These are phyloP conservation scores for Gossypium davidsonii DNA, from an alignment of 441 rosid species.

Conservation along the genomic window DNA sequence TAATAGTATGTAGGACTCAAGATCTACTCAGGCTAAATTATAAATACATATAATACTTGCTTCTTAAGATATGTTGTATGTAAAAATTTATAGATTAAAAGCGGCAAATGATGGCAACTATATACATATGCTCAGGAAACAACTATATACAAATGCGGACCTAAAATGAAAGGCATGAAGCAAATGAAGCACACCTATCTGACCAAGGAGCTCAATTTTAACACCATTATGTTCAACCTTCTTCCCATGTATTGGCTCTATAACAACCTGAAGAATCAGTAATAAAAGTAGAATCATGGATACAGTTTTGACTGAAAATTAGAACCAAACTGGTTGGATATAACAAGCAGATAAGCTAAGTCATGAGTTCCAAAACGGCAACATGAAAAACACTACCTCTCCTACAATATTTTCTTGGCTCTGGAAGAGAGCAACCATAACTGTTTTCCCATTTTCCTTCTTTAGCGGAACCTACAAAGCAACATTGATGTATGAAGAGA, in stretches of 20 bases:
- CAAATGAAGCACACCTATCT: slow-evolving; percentile 33
- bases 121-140: background rate
- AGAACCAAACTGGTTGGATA: background rate
- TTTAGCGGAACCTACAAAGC: slow-evolving; percentile 30
- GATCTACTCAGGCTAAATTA: background rate
- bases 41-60: background rate
- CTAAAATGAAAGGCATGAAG: background rate
- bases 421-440: slow-evolving; percentile 36
- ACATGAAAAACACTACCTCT: slow-evolving; percentile 21
- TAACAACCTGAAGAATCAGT: slow-evolving; percentile 26
- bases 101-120: background rate
- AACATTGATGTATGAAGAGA: background rate
- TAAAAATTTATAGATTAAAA: background rate
- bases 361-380: background rate
- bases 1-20: background rate
- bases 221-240: slow-evolving; percentile 38
- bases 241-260: slow-evolving; percentile 37
- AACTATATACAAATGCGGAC: background rate
- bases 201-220: slow-evolving; percentile 42
- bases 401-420: slow-evolving; percentile 36
- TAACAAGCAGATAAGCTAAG: slow-evolving; percentile 1
- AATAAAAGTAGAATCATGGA: background rate
- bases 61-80: background rate
- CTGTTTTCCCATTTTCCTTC: slow-evolving; percentile 37
- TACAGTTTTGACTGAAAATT: background rate